phyloP scores from a whole-genome alignment of 2,329 filamentous ascomycete species.

The Lecanoromycetidae sp. region DNA sequence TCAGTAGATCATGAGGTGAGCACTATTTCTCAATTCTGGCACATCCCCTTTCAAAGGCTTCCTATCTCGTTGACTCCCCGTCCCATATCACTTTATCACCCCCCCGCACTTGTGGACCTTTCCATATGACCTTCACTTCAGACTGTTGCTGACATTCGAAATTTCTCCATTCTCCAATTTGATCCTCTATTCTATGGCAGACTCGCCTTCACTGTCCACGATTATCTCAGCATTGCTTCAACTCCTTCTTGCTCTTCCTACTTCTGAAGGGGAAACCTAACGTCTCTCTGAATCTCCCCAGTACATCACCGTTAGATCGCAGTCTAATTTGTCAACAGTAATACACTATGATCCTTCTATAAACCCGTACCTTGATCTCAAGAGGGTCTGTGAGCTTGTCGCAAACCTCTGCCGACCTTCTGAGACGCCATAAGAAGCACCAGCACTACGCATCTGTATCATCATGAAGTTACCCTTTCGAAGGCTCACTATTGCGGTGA shows the following conservation, averaged over 20 bases:
- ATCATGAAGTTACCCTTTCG: constrained; percentile 37
- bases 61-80: no score
- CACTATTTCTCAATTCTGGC: no score
- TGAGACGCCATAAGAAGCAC: background rate
- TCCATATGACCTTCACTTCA: background rate
- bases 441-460: background rate
- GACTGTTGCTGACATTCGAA: background rate
- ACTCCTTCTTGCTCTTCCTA: background rate
- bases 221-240: background rate
- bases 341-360: no score
- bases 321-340: no score
- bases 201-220: background rate
- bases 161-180: background rate
- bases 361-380: background rate
- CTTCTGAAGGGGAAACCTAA: background rate
- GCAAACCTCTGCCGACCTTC: background rate
- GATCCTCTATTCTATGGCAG: background rate
- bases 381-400: background rate
- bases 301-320: no score
- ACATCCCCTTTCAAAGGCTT: no score
- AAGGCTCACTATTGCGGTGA: constrained; percentile 42
- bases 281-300: background rate
- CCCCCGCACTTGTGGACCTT: background rate
- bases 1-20: no score
- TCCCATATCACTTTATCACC: background rate